Base-by-base conservation (phyloP, 2,329 filamentous ascomycete species). In the Thielaviopsis populi region DNA sequence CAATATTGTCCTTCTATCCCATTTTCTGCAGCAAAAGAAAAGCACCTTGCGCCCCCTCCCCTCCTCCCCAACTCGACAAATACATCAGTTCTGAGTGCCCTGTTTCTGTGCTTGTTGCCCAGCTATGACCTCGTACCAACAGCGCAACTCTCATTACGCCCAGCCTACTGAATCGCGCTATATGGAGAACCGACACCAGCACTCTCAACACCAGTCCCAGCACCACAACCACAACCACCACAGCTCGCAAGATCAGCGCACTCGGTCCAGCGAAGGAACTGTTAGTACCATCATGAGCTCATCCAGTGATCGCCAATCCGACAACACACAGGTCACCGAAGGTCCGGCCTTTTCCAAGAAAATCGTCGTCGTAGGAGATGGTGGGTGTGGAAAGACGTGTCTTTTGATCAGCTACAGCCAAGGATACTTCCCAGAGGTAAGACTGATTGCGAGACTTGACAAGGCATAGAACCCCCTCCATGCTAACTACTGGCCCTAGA, bases 361-460 rank as follows among this genome's bases (percentile, higher is more conserved):
- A 82, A 94, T 99, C 73, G 94, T 99, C 54, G 94, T 99, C 61
- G 94, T 99, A 56, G 94, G 94, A 67, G 94, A 99, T 75, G 94
- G 94, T 70, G 94, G 94, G 67, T 99, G 94, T 75, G 94, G 94
- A 71, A 99, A 99, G 84, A 99, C 94, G 8, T 99, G 94, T 79
- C 79, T 99, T 69, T 80, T 99, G 75, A 99, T 99, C 76, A 96
- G 91, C 77, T 99, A 97, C 79, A 95, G 91, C 72, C 91, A 97
- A 78, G 94, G 94, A 66, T 96, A 96, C 75, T 99, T 99, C 73
- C 94, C 94, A 76, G 92, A 99, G 88, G 94, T 96, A 79, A 46
- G n/a, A 1, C 5, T n/a, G 15, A 46, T n/a, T 19, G n/a, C 13
- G 5, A 3, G n/a, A 1, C 42, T n/a, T 69, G 8, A 37, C 10